phyloP scores from a whole-genome alignment of 345 rosid species.

The Abelmoschus esculentus region DNA sequence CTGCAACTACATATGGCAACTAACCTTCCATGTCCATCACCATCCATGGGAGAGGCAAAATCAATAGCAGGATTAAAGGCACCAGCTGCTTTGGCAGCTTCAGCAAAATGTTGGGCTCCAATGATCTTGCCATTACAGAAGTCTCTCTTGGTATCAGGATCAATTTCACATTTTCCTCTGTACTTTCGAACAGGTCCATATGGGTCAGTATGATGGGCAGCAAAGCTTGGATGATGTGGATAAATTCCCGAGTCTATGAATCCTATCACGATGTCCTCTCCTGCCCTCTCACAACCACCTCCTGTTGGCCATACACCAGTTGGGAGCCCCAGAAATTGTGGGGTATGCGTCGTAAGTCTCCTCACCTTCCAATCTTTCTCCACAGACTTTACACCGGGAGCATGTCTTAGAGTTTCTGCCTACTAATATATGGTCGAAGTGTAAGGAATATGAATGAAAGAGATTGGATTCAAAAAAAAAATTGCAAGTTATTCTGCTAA shows the following conservation, averaged over 20 bases:
- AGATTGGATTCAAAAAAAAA: constrained; percentile 7
- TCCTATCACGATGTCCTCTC: constrained; percentile 91
- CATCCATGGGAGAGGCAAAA: constrained; percentile 96
- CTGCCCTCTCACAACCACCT: constrained; percentile 92
- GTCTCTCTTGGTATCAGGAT: constrained; percentile 50
- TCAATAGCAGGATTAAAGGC: constrained; percentile 78
- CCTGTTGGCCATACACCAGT: constrained; percentile 99
- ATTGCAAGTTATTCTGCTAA: not conserved
- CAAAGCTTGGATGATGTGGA: constrained; percentile 92
- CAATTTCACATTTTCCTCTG: constrained; percentile 90
- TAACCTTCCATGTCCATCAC: constrained; percentile 99
- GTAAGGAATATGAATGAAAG: constrained; percentile 29
- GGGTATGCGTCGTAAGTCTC: constrained; percentile 93
- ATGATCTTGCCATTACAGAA: constrained; percentile 94
- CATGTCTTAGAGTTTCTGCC: constrained; percentile 75
- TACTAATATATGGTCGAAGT: constrained; percentile 51
- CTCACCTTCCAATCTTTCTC: constrained; percentile 94
- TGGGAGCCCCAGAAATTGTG: constrained; percentile 93
- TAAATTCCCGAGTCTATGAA: constrained; percentile 91
- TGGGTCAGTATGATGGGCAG: constrained; percentile 48
- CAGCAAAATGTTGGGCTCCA: constrained; percentile 97
- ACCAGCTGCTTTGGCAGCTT: constrained; percentile 92
- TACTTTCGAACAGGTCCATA: constrained; percentile 81
- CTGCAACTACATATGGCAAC: constrained; percentile 6
- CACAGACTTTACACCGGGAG: constrained; percentile 81